phyloP scores from a whole-genome alignment of 73 alveolate genomes.

The Tetrahymena borealis region DNA sequence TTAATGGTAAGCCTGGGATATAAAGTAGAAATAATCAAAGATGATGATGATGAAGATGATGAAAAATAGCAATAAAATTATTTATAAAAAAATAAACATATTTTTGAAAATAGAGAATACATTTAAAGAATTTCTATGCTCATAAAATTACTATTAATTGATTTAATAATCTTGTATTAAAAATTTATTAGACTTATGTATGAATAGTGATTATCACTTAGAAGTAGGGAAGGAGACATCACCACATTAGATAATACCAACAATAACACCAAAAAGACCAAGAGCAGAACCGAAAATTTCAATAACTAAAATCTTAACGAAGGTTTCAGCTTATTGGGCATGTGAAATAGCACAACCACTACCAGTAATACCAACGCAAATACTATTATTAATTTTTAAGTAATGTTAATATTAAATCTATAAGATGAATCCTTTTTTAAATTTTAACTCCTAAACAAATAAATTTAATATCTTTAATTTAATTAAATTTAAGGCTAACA shows the following conservation, averaged over 20 bases:
- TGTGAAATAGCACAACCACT: constrained; percentile 98
- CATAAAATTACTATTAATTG: background rate
- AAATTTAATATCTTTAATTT: no score
- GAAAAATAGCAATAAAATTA: background rate
- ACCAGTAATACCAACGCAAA: constrained; percentile 98
- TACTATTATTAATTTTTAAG: constrained; percentile 7
- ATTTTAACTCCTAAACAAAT: no score
- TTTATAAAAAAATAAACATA: background rate
- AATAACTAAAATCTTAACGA: constrained; percentile 94
- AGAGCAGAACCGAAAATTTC: constrained; percentile 97
- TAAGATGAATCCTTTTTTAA: no score
- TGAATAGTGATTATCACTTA: background rate
- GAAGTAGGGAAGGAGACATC: constrained; percentile 52
- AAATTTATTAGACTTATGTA: background rate
- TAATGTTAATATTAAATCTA: background rate
- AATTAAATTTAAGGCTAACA: no score
- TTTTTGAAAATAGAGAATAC: background rate
- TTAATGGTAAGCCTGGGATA: background rate
- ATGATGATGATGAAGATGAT: background rate
- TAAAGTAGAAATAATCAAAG: background rate
- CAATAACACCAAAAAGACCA: constrained; percentile 91
- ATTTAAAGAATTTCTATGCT: background rate
- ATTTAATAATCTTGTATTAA: background rate
- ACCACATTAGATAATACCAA: constrained; percentile 86
- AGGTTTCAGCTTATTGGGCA: constrained; percentile 95